Conservation (phyloP, 257 asterid genomes). For the Coffea canephora region DNA sequence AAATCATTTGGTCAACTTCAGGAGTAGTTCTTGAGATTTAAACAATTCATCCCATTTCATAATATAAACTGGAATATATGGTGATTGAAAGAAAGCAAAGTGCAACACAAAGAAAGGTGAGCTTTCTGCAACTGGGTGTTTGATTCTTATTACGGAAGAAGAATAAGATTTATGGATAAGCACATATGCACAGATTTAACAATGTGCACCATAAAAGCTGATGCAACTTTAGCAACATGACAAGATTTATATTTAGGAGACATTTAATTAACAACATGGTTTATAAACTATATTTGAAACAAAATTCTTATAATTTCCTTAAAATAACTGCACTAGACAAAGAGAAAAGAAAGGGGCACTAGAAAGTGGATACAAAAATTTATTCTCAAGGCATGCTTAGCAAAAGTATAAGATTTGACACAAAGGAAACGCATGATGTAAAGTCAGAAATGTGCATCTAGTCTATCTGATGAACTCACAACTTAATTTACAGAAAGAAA, state of each 20-base stretch:
- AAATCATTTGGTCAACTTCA: not conserved
- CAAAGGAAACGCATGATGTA: not conserved
- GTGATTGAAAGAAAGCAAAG: not conserved
- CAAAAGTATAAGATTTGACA: not conserved
- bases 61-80: not conserved
- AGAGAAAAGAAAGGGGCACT: not conserved
- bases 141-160: not conserved
- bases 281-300: too few species aligned
- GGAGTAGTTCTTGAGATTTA: not conserved
- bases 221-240: not conserved
- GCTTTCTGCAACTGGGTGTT: not conserved
- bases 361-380: not conserved
- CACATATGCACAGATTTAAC: not conserved
- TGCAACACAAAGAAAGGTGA: not conserved
- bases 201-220: not conserved
- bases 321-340: too few species aligned
- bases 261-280: not conserved
- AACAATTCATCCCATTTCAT: not conserved
- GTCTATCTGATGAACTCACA: slow-evolving; percentile 1
- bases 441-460: not conserved
- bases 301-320: too few species aligned
- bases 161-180: not conserved
- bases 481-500: not conserved
- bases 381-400: not conserved
- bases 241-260: not conserved